Percentiles rank a stretch among this genome's conserved stretches.
Conservation (phyloP, 495 filamentous ascomycete species). For the Lepidopterella palustris region DNA sequence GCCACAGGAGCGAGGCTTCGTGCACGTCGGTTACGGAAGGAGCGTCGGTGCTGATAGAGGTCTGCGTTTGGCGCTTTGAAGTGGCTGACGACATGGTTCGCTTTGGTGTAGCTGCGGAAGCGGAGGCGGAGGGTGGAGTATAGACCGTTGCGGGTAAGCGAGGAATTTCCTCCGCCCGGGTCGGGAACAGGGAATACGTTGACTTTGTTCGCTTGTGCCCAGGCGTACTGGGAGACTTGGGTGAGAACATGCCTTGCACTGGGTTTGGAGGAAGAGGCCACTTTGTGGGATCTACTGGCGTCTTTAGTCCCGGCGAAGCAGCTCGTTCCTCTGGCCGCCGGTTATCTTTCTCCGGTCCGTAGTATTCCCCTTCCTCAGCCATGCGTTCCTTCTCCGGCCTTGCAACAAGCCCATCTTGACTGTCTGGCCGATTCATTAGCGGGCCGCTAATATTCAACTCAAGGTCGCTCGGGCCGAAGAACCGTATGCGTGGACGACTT, state of each 20-base stretch:
- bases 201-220: slow-evolving; percentile 25
- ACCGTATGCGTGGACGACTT: slow-evolving; percentile 22
- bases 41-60: slow-evolving; percentile 10
- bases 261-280: slow-evolving; percentile 30
- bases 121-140: slow-evolving; percentile 14
- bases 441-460: slow-evolving; percentile 31
- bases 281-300: slow-evolving; percentile 17
- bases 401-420: slow-evolving; percentile 21
- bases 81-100: slow-evolving; percentile 10
- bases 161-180: slow-evolving; percentile 27
- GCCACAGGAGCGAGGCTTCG: slow-evolving; percentile 20
- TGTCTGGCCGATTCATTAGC: slow-evolving; percentile 21
- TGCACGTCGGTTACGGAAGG: slow-evolving; percentile 28
- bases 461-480: slow-evolving; percentile 28
- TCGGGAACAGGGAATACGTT: slow-evolving; percentile 29
- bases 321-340: slow-evolving; percentile 7
- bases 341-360: slow-evolving; percentile 7
- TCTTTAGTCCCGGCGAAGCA: slow-evolving; percentile 10
- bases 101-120: not conserved
- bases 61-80: slow-evolving; percentile 15
- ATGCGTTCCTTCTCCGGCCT: slow-evolving; percentile 18
- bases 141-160: slow-evolving; percentile 29
- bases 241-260: slow-evolving; percentile 1
- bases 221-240: not conserved
- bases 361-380: slow-evolving; percentile 17